Percentiles rank a stretch among this genome's conserved stretches.
Evolutionary conservation across 1,284 basidiomycete species (phyloP).

Genomic region (Trichosporon ovoides): DNA sequence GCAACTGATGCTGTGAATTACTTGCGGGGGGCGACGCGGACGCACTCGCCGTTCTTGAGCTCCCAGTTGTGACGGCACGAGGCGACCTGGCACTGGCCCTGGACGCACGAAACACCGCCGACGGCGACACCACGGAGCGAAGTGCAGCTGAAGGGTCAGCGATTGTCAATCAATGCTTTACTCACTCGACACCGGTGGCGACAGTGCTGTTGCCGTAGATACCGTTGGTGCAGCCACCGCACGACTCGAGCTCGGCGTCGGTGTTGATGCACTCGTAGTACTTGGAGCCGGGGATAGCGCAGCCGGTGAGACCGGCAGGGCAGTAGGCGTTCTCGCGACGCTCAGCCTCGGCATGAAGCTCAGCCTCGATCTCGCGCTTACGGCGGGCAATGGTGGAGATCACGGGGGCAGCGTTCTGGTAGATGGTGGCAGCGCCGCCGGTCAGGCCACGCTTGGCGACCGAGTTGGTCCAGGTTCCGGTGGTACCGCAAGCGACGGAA

Average conservation of each 20-base stretch:
- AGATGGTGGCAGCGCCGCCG: background rate
- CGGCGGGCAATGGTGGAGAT: background rate
- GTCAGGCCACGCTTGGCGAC: background rate
- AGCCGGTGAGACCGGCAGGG: background rate
- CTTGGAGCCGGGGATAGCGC: background rate
- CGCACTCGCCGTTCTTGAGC: background rate
- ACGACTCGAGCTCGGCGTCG: slow-evolving; percentile 11
- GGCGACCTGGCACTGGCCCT: slow-evolving; percentile 5
- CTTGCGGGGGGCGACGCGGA: background rate
- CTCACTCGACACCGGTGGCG: slow-evolving; percentile 8
- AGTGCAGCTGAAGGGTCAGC: background rate
- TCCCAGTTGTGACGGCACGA: background rate
- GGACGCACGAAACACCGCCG: slow-evolving; percentile 1
- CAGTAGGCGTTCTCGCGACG: background rate
- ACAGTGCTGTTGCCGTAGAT: background rate
- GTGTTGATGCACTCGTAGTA: slow-evolving; percentile 13
- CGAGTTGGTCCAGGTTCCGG: background rate
- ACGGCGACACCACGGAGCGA: background rate
- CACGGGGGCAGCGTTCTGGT: background rate
- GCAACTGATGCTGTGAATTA: background rate
- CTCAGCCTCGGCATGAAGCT: background rate
- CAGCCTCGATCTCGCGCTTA: background rate
- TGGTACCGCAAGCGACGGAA: background rate
- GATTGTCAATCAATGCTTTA: background rate
- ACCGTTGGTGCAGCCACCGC: slow-evolving; percentile 9